Percentiles rank a stretch among this genome's conserved stretches.
Evolutionary conservation across 108 stramenopile species (phyloP).

Genomic region (Cyclotella atomus): DNA sequence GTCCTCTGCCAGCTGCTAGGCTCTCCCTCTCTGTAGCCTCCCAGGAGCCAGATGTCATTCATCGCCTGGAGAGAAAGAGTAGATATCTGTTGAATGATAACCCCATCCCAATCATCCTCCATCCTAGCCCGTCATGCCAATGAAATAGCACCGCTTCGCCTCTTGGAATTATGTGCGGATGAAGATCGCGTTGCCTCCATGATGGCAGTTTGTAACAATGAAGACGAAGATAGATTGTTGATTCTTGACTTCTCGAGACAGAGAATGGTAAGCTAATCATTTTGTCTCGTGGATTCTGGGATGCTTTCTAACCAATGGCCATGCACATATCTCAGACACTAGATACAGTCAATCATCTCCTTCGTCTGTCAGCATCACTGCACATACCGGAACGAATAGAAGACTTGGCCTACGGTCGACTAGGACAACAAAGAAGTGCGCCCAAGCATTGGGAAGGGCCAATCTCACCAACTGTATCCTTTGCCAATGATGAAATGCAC

Average conservation of each 20-base stretch:
- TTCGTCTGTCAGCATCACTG: conserved; percentile 57
- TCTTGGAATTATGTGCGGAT: conserved; percentile 72
- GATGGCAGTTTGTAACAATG: conserved; percentile 14
- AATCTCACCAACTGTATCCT: conserved; percentile 33
- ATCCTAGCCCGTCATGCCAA: conserved; percentile 75
- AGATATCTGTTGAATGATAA: conserved; percentile 8
- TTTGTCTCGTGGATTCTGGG: too few relatives aligned
- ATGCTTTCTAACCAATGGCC: background rate
- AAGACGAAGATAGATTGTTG: conserved; percentile 13
- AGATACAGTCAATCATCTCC: conserved; percentile 77
- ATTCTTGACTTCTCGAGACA: conserved; percentile 78
- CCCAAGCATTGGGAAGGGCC: background rate
- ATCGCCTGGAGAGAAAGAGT: too few relatives aligned
- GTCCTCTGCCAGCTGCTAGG: too few relatives aligned
- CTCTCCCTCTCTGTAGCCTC: too few relatives aligned
- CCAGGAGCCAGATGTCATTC: too few relatives aligned
- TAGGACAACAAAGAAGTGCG: conserved; percentile 23
- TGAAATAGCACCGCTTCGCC: conserved; percentile 58
- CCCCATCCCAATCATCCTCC: conserved; percentile 74
- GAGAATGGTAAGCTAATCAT: conserved; percentile 50
- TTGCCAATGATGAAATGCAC: conserved; percentile 17
- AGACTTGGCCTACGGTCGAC: conserved; percentile 76
- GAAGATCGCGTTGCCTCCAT: conserved; percentile 57
- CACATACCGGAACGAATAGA: conserved; percentile 57
- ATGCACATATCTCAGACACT: conserved; percentile 55